A percentile compares a stretch with the other conserved stretches of the same genome.
Evolutionary conservation across 225 moss, liverwort and hornwort species (phyloP).

Genomic region (Polytrichum commune): DNA sequence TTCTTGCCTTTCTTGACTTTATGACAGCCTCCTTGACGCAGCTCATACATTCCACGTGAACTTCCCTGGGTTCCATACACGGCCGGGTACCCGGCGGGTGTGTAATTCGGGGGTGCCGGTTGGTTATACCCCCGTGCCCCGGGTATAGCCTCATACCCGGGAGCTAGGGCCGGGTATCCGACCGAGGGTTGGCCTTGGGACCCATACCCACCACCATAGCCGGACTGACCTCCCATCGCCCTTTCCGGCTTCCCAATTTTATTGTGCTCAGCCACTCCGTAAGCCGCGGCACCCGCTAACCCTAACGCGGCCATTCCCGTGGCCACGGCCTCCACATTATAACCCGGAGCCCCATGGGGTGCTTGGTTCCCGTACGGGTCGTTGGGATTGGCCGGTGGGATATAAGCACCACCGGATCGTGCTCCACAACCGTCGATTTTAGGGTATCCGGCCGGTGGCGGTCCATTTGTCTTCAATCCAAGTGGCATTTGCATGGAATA

Average conservation of each 20-base stretch:
- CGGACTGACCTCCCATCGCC: background rate
- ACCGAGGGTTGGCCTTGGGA: constrained; percentile 6
- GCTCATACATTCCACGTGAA: too few species aligned
- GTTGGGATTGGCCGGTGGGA: constrained; percentile 2
- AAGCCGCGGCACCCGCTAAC: constrained; percentile 13
- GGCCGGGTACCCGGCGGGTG: constrained; percentile 27
- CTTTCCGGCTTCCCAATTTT: background rate
- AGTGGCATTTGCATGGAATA: constrained; percentile 20
- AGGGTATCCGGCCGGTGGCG: constrained; percentile 1
- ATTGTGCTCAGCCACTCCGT: constrained; percentile 6
- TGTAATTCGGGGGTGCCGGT: constrained; percentile 10
- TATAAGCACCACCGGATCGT: constrained; percentile 5
- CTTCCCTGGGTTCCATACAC: constrained; percentile 28
- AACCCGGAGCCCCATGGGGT: constrained; percentile 2
- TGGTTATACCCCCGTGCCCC: background rate
- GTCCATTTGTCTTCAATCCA: background rate
- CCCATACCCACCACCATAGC: constrained; percentile 20
- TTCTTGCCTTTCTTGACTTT: too few species aligned
- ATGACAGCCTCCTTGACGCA: too few species aligned
- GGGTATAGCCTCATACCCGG: background rate
- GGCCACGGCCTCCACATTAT: constrained; percentile 35
- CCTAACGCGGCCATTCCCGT: constrained; percentile 42
- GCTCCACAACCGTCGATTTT: background rate
- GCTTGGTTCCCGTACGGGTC: background rate
- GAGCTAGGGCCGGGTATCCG: constrained; percentile 20